Conservation (phyloP, 2,329 filamentous ascomycete genomes). For the Phaeosphaeria sp. region DNA sequence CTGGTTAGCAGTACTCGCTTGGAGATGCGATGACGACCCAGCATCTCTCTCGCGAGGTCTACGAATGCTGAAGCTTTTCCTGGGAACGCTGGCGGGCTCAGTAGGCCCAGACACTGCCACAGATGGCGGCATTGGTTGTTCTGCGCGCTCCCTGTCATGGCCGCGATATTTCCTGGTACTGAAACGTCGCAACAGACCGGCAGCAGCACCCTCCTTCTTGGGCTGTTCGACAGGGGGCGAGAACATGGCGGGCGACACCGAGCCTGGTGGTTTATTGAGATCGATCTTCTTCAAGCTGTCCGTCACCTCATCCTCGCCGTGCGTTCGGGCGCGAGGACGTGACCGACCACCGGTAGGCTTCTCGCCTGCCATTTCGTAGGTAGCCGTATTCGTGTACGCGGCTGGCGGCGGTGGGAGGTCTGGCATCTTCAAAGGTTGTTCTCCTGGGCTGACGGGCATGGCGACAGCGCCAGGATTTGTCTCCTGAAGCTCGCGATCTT, state of each 20-base stretch:
- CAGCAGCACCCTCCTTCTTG: slow-evolving; percentile 88
- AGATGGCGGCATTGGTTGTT: slow-evolving; percentile 71
- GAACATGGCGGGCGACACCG: slow-evolving; percentile 57
- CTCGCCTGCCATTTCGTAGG: slow-evolving; percentile 90
- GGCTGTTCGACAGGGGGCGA: slow-evolving; percentile 62
- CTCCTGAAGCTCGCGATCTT: slow-evolving; percentile 74
- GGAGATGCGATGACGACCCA: slow-evolving; percentile 59
- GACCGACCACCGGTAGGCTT: slow-evolving; percentile 83
- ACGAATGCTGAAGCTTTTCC: slow-evolving; percentile 89
- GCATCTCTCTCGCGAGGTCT: slow-evolving; percentile 63
- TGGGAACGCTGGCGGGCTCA: slow-evolving; percentile 68
- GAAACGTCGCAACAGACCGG: slow-evolving; percentile 83
- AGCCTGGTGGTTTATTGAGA: slow-evolving; percentile 56
- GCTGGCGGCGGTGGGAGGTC: slow-evolving; percentile 83
- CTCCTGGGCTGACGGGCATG: slow-evolving; percentile 63
- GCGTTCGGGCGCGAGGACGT: slow-evolving; percentile 85
- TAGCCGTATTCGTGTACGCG: slow-evolving; percentile 83
- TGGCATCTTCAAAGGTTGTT: slow-evolving; percentile 68
- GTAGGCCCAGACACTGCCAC: slow-evolving; percentile 81
- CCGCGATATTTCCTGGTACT: slow-evolving; percentile 84
- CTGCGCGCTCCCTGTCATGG: slow-evolving; percentile 57
- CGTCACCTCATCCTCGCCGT: slow-evolving; percentile 89
- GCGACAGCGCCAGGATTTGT: slow-evolving; percentile 65
- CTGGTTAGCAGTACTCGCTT: slow-evolving; percentile 67
- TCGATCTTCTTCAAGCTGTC: slow-evolving; percentile 74